phyloP scores from a whole-genome alignment of 2,329 filamentous ascomycete genomes.

The Colletotrichum endophyticum region DNA sequence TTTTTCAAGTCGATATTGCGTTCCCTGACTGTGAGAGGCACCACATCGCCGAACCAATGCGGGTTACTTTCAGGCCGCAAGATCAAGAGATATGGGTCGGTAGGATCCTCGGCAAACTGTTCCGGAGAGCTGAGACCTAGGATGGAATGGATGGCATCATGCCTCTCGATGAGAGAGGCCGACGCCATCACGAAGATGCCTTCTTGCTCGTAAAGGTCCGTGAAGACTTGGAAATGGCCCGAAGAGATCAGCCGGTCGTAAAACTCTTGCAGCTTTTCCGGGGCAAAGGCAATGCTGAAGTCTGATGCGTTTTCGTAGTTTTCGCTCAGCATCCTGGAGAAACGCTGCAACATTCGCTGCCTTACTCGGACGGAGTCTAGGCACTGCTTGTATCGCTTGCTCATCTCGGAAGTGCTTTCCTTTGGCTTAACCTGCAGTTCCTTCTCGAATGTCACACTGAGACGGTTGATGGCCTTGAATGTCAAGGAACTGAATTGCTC shows the following conservation, averaged over 20 bases:
- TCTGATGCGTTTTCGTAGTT: conserved; percentile 97
- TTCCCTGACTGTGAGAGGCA: conserved; percentile 74
- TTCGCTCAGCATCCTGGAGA: conserved; percentile 87
- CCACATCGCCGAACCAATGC: conserved; percentile 80
- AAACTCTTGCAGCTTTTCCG: conserved; percentile 74
- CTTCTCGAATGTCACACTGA: conserved; percentile 90
- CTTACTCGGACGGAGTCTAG: conserved; percentile 95
- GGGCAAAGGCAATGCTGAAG: conserved; percentile 79
- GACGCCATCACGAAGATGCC: conserved; percentile 87
- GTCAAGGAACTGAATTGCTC: conserved; percentile 97
- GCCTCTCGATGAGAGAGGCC: conserved; percentile 74
- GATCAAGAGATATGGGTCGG: conserved; percentile 84
- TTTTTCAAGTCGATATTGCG: conserved; percentile 85
- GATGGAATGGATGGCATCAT: conserved; percentile 84
- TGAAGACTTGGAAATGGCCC: conserved; percentile 87
- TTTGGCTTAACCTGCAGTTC: conserved; percentile 86
- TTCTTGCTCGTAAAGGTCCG: conserved; percentile 71
- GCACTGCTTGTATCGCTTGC: conserved; percentile 94
- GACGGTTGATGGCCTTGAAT: conserved; percentile 85
- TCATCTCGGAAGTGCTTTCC: conserved; percentile 87
- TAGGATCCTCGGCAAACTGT: conserved; percentile 69
- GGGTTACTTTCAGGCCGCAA: conserved; percentile 81
- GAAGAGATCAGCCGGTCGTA: conserved; percentile 81
- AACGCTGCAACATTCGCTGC: conserved; percentile 95
- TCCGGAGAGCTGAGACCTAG: conserved; percentile 71